Conservation (phyloP, 805 yeast species). For the Saturnispora sanitii region DNA sequence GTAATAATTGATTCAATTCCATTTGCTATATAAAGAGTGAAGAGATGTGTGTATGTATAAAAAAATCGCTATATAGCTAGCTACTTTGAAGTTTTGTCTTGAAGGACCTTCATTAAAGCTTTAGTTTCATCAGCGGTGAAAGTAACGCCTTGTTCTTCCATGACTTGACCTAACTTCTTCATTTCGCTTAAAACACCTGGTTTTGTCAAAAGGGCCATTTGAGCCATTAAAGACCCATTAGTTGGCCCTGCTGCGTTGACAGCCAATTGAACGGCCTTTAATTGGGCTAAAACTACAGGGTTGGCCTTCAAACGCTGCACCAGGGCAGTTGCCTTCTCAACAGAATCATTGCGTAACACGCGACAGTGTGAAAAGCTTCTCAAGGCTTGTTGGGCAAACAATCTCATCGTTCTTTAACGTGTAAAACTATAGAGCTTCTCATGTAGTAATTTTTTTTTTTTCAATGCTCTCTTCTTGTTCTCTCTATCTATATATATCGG, state of each 20-base stretch:
- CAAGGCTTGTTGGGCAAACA: neutral
- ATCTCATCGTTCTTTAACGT: no score
- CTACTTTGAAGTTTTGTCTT: slow-evolving; percentile 1
- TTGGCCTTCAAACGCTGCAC: slow-evolving; percentile 8
- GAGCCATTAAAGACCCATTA: slow-evolving; percentile 5
- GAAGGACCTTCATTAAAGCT: slow-evolving; percentile 7
- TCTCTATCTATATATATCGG: no score
- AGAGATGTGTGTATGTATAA: neutral
- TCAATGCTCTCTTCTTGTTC: no score
- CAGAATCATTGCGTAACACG: neutral
- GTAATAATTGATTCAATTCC: neutral
- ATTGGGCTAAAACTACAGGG: slow-evolving; percentile 3
- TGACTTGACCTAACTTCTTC: slow-evolving; percentile 1
- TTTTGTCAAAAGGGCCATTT: slow-evolving; percentile 7
- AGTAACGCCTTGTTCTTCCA: slow-evolving; percentile 6
- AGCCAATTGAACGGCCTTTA: slow-evolving; percentile 6
- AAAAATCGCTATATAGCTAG: neutral
- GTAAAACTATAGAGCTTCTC: no score
- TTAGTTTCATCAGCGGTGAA: slow-evolving; percentile 8
- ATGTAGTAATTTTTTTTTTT: no score
- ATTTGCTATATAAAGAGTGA: neutral
- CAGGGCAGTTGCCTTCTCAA: slow-evolving; percentile 3
- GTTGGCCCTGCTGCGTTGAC: slow-evolving; percentile 6
- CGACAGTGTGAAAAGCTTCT: slow-evolving; percentile 2
- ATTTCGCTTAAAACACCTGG: slow-evolving; percentile 2